phyloP scores from a whole-genome alignment of 176 grass and related monocot species.

The Avena insularis region DNA sequence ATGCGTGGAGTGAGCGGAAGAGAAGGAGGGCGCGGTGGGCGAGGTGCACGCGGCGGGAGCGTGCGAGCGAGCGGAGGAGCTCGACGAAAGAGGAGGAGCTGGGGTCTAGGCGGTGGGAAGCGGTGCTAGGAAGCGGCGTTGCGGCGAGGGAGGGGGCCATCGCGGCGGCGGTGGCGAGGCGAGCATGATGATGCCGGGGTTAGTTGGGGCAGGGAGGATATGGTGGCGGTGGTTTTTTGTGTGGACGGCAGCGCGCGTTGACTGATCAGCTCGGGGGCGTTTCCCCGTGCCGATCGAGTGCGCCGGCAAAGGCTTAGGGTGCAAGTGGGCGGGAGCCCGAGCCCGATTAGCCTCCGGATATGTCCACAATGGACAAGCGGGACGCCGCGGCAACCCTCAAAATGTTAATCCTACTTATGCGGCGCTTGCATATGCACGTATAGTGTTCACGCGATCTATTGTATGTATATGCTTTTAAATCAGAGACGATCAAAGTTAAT shows the following conservation, averaged over 20 bases:
- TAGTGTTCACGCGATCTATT: no score
- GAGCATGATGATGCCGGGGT: slow-evolving; percentile 7
- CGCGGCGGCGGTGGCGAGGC: background rate
- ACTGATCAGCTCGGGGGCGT: background rate
- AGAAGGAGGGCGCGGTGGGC: slow-evolving; percentile 65
- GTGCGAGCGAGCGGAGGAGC: slow-evolving; percentile 73
- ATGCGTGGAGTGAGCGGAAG: slow-evolving; percentile 55
- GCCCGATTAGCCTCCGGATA: no score
- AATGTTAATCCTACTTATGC: no score
- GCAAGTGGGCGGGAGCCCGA: no score
- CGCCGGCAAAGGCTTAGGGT: no score
- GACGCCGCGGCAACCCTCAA: no score
- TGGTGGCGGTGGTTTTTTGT: background rate
- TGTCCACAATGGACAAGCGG: no score
- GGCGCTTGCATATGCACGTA: no score
- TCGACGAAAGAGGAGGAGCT: slow-evolving; percentile 49
- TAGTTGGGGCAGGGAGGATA: background rate
- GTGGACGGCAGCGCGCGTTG: slow-evolving; percentile 30
- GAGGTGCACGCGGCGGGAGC: slow-evolving; percentile 57
- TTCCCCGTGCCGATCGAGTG: background rate
- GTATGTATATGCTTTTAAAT: no score
- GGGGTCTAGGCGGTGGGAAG: background rate
- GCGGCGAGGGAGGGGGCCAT: background rate
- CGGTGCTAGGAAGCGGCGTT: slow-evolving; percentile 21
- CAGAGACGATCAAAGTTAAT: no score